phyloP scores from a whole-genome alignment of 495 filamentous ascomycete species.

The Neurospora cerealis region DNA sequence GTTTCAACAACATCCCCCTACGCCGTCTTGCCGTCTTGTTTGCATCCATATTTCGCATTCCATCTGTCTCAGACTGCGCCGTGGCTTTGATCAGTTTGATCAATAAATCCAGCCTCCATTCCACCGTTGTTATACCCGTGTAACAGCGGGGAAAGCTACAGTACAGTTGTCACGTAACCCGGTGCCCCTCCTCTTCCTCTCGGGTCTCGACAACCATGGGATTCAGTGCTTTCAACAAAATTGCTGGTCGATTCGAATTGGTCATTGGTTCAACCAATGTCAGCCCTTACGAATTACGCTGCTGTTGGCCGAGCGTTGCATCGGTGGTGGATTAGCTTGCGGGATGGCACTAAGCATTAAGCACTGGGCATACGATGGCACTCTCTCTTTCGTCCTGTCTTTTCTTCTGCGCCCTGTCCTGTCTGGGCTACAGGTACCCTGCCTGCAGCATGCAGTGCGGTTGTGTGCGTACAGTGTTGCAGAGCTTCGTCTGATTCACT shows the following conservation, averaged over 20 bases:
- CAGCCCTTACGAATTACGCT: background rate
- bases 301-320: background rate
- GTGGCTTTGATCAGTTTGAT: background rate
- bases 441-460: background rate
- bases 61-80: background rate
- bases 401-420: background rate
- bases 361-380: background rate
- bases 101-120: background rate
- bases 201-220: background rate
- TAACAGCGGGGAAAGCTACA: background rate
- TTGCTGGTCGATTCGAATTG: background rate
- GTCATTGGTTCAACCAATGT: background rate
- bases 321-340: background rate
- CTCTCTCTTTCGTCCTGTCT: background rate
- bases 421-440: background rate
- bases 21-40: background rate
- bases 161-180: background rate
- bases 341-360: background rate
- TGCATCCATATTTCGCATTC: background rate
- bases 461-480: background rate
- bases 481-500: background rate
- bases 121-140: background rate
- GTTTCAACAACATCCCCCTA: background rate
- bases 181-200: background rate
- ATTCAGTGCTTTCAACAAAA: background rate